These are phyloP conservation scores for Rhizopogon sp. DNA, from an alignment of 768 basidiomycete genomes.

Conservation along the genomic window DNA sequence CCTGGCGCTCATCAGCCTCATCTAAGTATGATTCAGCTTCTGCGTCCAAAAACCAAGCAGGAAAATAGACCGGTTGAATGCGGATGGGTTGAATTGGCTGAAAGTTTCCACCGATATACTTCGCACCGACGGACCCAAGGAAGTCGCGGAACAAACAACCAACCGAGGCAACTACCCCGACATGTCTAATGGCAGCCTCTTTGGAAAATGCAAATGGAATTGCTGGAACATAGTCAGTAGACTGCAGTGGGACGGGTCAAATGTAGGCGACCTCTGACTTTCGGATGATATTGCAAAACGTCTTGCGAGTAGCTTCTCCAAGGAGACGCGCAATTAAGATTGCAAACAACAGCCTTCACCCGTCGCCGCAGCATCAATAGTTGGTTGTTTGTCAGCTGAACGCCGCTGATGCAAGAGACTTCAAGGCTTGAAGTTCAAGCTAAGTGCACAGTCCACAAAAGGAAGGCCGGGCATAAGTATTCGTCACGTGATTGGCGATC, in stretches of 20 bases:
- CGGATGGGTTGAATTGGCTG: conserved; percentile 38
- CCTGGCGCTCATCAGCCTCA: neutral
- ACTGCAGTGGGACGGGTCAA: neutral
- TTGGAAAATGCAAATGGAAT: conserved; percentile 47
- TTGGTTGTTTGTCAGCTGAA: too few relatives aligned
- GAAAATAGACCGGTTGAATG: conserved; percentile 53
- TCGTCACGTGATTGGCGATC: conserved; percentile 23
- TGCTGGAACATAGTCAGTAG: conserved; percentile 29
- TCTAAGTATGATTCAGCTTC: conserved; percentile 33
- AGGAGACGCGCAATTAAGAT: neutral
- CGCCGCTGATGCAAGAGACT: neutral
- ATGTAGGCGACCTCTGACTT: conserved; percentile 34
- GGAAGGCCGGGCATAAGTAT: neutral
- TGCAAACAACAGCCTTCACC: neutral
- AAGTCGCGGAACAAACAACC: conserved; percentile 14
- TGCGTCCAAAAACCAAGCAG: conserved; percentile 57
- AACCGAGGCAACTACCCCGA: conserved; percentile 30
- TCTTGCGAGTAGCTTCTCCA: conserved; percentile 16
- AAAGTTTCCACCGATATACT: conserved; percentile 34
- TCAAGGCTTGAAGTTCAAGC: too few relatives aligned
- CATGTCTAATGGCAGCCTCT: conserved; percentile 36
- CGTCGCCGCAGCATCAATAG: neutral
- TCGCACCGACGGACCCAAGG: conserved; percentile 29
- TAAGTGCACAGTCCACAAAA: neutral
- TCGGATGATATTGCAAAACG: conserved; percentile 23